Evolutionary conservation across 352 stramenopile genomes (phyloP).

Genomic region (Aphanomyces astaci): DNA sequence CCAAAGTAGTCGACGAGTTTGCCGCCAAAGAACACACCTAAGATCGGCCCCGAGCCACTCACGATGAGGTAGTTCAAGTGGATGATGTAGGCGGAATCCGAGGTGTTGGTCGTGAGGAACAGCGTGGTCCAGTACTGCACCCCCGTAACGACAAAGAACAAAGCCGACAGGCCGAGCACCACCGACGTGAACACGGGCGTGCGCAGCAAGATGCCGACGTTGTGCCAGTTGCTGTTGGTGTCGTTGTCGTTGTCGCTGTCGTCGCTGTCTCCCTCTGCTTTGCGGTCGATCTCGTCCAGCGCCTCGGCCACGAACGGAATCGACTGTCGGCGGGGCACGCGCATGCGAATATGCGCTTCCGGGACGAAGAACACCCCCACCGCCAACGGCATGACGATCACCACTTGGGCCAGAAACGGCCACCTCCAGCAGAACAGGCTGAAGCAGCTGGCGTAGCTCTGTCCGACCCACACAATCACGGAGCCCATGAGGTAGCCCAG

Average conservation of each 20-base stretch:
- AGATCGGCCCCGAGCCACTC: slow-evolving; percentile 63
- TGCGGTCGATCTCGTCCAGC: neutral
- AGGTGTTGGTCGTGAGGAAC: slow-evolving; percentile 72
- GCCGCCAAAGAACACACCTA: slow-evolving; percentile 79
- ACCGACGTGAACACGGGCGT: slow-evolving; percentile 59
- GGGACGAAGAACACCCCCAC: slow-evolving; percentile 78
- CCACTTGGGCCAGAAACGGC: slow-evolving; percentile 75
- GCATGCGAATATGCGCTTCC: slow-evolving; percentile 52
- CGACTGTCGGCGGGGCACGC: slow-evolving; percentile 41
- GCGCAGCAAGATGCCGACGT: slow-evolving; percentile 9
- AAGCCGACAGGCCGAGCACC: slow-evolving; percentile 64
- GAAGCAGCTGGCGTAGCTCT: slow-evolving; percentile 17
- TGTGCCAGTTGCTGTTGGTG: slow-evolving; percentile 23
- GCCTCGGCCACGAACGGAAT: slow-evolving; percentile 54
- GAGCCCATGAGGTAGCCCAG: slow-evolving; percentile 70
- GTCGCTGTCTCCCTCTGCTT: slow-evolving; percentile 32
- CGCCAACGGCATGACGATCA: slow-evolving; percentile 59
- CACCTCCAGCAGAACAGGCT: slow-evolving; percentile 72
- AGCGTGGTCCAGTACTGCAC: slow-evolving; percentile 82
- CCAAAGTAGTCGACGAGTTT: slow-evolving; percentile 76
- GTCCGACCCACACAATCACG: slow-evolving; percentile 50
- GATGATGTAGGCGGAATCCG: slow-evolving; percentile 70
- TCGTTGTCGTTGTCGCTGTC: slow-evolving; percentile 27
- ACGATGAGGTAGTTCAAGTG: slow-evolving; percentile 67
- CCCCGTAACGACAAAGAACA: slow-evolving; percentile 77